Conservation (phyloP, 805 yeast species). For the Barnettozyma sp. region DNA sequence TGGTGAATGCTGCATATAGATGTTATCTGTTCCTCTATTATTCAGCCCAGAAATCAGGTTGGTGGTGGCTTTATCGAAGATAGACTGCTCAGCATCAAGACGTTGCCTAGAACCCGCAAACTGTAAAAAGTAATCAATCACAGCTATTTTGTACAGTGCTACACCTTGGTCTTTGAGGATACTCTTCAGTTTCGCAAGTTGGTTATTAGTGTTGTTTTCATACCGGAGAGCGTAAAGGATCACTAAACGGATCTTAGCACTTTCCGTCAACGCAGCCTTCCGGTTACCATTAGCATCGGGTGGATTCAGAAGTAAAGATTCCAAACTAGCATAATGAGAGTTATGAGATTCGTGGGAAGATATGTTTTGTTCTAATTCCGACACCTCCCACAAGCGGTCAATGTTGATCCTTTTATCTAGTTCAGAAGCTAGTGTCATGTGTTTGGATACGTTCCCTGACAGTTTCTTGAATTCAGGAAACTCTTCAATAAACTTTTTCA, state of each 20-base stretch:
- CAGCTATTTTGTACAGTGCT: conserved; percentile 17
- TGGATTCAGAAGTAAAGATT: conserved; percentile 41
- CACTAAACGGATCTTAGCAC: conserved; percentile 63
- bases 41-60: conserved; percentile 30
- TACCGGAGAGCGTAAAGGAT: conserved; percentile 69
- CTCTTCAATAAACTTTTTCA: conserved; percentile 84
- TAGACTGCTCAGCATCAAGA: conserved; percentile 28
- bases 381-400: conserved; percentile 69
- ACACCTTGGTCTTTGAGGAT: conserved; percentile 33
- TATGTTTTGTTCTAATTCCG: conserved; percentile 85
- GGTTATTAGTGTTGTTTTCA: conserved; percentile 44
- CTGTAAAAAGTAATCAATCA: conserved; percentile 36
- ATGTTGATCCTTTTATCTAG: conserved; percentile 65
- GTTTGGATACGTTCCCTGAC: conserved; percentile 84
- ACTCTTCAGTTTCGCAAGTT: conserved; percentile 33
- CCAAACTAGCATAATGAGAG: conserved; percentile 49
- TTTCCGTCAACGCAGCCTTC: conserved; percentile 37
- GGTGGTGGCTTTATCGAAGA: conserved; percentile 25
- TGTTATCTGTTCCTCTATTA: conserved; percentile 45
- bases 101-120: conserved; percentile 40
- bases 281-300: conserved; percentile 20
- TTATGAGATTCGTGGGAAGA: conserved; percentile 58
- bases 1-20: conserved; percentile 90
- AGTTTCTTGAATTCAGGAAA: conserved; percentile 90
- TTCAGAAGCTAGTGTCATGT: conserved; percentile 84